These are phyloP conservation scores for Lachancea quebecensis DNA, from an alignment of 805 yeast species.

Conservation along the genomic window DNA sequence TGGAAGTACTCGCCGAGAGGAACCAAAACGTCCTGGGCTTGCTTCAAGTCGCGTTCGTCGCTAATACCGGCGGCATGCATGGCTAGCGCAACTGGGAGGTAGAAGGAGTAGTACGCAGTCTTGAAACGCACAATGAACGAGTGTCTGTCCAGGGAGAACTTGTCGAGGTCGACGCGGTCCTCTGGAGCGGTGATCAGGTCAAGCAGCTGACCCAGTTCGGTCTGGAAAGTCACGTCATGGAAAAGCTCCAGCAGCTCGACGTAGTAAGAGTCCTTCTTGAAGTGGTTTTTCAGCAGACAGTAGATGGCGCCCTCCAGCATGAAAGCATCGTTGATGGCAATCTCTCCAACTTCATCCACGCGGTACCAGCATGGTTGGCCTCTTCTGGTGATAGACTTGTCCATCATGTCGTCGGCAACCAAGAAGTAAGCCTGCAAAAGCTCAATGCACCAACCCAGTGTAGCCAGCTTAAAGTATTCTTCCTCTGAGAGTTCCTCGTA, in stretches of 20 bases:
- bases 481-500: constrained; percentile 52
- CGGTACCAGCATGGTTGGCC: constrained; percentile 99
- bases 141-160: constrained; percentile 83
- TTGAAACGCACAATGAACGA: constrained; percentile 93
- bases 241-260: constrained; percentile 86
- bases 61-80: constrained; percentile 85
- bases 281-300: constrained; percentile 79
- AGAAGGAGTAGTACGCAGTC: constrained; percentile 96
- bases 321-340: constrained; percentile 96
- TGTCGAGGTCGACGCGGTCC: constrained; percentile 80
- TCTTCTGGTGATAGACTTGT: constrained; percentile 89
- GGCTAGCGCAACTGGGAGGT: constrained; percentile 94
- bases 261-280: constrained; percentile 74
- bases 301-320: constrained; percentile 95
- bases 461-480: constrained; percentile 78
- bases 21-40: constrained; percentile 78
- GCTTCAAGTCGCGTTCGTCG: constrained; percentile 68
- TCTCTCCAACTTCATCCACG: constrained; percentile 70
- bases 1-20: constrained; percentile 98
- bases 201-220: constrained; percentile 93
- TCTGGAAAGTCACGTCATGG: constrained; percentile 96
- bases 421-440: constrained; percentile 92
- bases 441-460: constrained; percentile 94
- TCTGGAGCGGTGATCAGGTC: constrained; percentile 98
- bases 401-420: constrained; percentile 99